Evolutionary conservation across 306 rosid species (phyloP).

Genomic region (Pachyrhizus erosus): DNA sequence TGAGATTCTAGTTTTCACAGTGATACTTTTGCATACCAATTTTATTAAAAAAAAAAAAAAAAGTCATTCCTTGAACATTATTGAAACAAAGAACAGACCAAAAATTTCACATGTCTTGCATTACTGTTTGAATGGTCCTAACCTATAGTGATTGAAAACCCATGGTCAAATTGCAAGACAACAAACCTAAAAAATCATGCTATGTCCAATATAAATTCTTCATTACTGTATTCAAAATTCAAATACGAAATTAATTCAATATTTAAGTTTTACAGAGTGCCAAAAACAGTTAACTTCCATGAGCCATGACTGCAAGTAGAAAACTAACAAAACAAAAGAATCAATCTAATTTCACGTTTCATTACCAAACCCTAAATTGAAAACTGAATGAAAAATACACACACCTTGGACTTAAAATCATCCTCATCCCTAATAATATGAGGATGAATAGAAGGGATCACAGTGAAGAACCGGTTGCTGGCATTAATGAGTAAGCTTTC

Average conservation of each 20-base stretch:
- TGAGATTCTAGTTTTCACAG: no score
- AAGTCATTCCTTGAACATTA: conserved; percentile 17
- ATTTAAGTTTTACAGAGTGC: conserved; percentile 9
- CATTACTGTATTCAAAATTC: conserved; percentile 5
- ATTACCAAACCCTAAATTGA: conserved; percentile 25
- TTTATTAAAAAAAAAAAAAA: no score
- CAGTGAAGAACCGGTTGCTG: conserved; percentile 94
- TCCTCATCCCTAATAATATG: conserved; percentile 85
- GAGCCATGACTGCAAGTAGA: conserved; percentile 12
- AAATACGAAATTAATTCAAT: conserved; percentile 2
- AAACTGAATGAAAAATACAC: conserved; percentile 9
- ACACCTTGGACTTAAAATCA: conserved; percentile 89
- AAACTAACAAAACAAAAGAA: conserved; percentile 22
- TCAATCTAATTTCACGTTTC: conserved; percentile 30
- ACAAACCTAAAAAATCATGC: conserved; percentile 15
- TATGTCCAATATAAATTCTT: conserved; percentile 9
- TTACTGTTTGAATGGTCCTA: conserved; percentile 8
- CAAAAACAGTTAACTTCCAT: conserved; percentile 1
- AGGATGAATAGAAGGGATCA: conserved; percentile 96
- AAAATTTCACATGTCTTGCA: conserved; percentile 2
- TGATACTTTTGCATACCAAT: no score
- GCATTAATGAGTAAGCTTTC: conserved; percentile 95
- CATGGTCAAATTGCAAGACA: conserved; percentile 24
- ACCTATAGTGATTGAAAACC: conserved; percentile 5
- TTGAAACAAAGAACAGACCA: conserved; percentile 29